Percentiles rank a stretch among this genome's conserved stretches.
These are phyloP conservation scores for Jamesozyma rosinii DNA, from an alignment of 805 yeast genomes.

Conservation along the genomic window DNA sequence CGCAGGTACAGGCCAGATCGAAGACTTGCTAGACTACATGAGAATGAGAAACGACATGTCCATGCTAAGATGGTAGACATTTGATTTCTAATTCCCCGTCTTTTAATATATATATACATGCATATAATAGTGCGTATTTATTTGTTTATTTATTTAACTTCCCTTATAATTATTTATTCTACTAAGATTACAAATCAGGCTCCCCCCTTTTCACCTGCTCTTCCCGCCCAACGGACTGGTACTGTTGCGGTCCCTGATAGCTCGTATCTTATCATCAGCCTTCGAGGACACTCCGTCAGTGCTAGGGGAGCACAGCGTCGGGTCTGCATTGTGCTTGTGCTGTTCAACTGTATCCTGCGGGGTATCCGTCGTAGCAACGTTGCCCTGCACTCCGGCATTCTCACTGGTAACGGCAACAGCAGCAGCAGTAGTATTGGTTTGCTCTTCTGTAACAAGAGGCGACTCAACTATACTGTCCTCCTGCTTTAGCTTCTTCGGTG, in stretches of 20 bases:
- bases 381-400: no score
- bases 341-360: background rate
- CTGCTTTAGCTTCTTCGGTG: constrained; percentile 21
- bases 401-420: no score
- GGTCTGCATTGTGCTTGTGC: background rate
- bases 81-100: background rate
- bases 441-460: constrained; percentile 2
- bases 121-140: background rate
- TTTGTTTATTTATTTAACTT: constrained; percentile 1
- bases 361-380: no score
- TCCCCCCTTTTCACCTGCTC: constrained; percentile 3
- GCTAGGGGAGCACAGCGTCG: background rate
- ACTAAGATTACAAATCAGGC: no score
- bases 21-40: constrained; percentile 73
- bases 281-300: background rate
- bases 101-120: background rate
- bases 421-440: no score
- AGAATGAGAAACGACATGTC: constrained; percentile 85
- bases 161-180: constrained; percentile 3
- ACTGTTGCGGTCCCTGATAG: constrained; percentile 6
- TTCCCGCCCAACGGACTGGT: constrained; percentile 14
- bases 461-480: constrained; percentile 7
- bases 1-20: constrained; percentile 80
- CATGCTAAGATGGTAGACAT: constrained; percentile 65
- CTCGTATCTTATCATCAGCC: constrained; percentile 11